Percentiles rank a stretch among this genome's conserved stretches.
These are phyloP conservation scores for Murraya koenigii DNA, from an alignment of 345 rosid genomes.

Conservation along the genomic window DNA sequence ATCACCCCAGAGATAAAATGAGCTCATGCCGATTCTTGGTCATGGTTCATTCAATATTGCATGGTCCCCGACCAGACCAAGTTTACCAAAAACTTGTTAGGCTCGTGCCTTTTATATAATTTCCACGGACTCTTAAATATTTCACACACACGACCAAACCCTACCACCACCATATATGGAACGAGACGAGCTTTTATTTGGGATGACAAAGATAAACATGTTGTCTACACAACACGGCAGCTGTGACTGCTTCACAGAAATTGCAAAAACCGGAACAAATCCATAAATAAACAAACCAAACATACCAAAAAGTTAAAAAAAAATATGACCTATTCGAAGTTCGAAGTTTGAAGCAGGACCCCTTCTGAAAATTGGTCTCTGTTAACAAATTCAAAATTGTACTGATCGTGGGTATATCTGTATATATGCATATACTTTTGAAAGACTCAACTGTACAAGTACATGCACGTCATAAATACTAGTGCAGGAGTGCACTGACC, in stretches of 20 bases:
- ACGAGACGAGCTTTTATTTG: not conserved
- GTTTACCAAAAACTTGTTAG: not conserved
- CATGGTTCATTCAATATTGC: not conserved
- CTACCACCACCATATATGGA: not conserved
- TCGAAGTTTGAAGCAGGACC: not conserved
- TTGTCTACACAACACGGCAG: not conserved
- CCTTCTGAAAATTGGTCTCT: not conserved
- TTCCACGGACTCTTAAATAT: too few species aligned
- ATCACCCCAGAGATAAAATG: not conserved
- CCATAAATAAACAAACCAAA: not conserved
- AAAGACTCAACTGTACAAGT: too few species aligned
- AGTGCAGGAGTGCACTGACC: not conserved
- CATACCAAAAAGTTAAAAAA: not conserved
- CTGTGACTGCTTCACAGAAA: conserved; percentile 4
- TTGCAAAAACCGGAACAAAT: not conserved
- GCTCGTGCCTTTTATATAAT: not conserved
- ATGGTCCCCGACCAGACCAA: not conserved
- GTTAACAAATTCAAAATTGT: not conserved
- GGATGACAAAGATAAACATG: not conserved
- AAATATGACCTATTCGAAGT: not conserved
- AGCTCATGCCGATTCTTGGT: not conserved
- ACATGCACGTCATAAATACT: not conserved
- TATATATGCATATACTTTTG: too few species aligned
- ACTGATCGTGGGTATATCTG: too few species aligned
- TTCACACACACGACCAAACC: not conserved